These are phyloP conservation scores for Thermomucor indicae-seudaticae DNA, from an alignment of 371 early-diverging fungal genomes.

Conservation along the genomic window DNA sequence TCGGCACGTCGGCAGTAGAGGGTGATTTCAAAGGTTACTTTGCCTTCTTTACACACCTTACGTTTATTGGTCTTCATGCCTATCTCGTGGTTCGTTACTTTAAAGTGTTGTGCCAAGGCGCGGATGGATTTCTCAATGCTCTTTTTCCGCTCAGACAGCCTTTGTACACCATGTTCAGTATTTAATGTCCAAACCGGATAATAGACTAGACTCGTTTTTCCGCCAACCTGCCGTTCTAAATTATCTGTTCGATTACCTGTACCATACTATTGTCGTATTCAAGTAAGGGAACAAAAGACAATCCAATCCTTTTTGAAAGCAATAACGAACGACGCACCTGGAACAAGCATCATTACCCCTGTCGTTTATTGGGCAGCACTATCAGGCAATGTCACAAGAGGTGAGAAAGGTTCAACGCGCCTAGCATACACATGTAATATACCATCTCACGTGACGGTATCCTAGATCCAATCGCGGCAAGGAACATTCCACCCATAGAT, in stretches of 20 bases:
- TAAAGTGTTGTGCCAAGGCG: neutral
- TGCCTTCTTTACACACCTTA: constrained; percentile 47
- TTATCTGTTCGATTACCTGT: constrained; percentile 39
- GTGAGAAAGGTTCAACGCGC: neutral
- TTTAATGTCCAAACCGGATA: constrained; percentile 12
- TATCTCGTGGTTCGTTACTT: constrained; percentile 42
- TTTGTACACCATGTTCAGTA: constrained; percentile 28
- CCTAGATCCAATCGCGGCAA: neutral
- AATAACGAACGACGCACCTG: neutral
- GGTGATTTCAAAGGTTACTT: constrained; percentile 22
- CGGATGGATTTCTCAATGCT: neutral
- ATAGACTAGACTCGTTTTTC: constrained; percentile 15
- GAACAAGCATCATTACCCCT: constrained; percentile 47
- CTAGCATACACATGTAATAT: neutral
- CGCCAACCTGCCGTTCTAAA: constrained; percentile 32
- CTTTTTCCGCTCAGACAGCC: constrained; percentile 12
- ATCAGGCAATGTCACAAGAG: constrained; percentile 3
- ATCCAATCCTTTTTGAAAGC: neutral
- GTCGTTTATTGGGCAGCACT: constrained; percentile 52
- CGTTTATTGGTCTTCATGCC: constrained; percentile 47
- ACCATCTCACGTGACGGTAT: neutral
- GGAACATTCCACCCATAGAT: constrained; percentile 2
- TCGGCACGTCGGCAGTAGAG: constrained; percentile 23
- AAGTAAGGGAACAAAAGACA: constrained; percentile 27
- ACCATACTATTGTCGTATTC: constrained; percentile 38